Evolutionary conservation across 139 green algal species (phyloP), one percentile per base, ranked within the genome.

Genomic region (Auxenochlorella pyrenoidosa): DNA sequence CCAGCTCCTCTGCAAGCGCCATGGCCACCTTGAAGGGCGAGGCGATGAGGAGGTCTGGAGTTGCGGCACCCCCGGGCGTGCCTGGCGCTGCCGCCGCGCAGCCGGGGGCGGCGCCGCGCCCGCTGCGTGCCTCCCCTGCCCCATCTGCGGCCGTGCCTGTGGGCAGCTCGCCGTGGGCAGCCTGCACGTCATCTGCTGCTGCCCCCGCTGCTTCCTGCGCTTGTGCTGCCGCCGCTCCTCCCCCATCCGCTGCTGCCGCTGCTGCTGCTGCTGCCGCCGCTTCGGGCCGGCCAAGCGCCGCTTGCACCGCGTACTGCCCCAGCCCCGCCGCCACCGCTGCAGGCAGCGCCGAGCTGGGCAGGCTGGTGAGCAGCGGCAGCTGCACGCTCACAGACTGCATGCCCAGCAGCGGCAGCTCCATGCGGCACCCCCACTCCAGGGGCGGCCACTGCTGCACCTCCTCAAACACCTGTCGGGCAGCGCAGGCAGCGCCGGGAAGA

Each of bases 371-470:
- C 41, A 89, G 54, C 0, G 86, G 88, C 47, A 91, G 76, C 26
- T 88, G 65, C 47, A 83, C 68, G 22, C 36, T 60, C 16, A 91
- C 5, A 0, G 34, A n/a, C 26, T 71, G 34, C 34, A 68, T 12
- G 26, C 43, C 76, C 24, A 65, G 83, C 59, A 91, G 63, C 19
- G 82, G 81, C 81, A 91, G 75, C 24, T 38, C 44, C 40, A 88
- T 72, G 59, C 24, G 58, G 30, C 36, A 86, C 3, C 78, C 86
- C 88, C 75, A 87, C 73, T 77, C 88, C n/a, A 88, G 34, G 0
- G 93, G 92, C 8, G 91, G 78, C 24, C 90, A 90, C 16, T 75
- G 36, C 28, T 71, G 24, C 75, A 92, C 90, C 38, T 94, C 89
- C 22, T 82, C 51, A 26, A 89, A 93, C 28, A 94, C 86, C 92